Evolutionary conservation across 2,329 filamentous ascomycete genomes (phyloP).

Genomic region (Sphaceloma murrayae): DNA sequence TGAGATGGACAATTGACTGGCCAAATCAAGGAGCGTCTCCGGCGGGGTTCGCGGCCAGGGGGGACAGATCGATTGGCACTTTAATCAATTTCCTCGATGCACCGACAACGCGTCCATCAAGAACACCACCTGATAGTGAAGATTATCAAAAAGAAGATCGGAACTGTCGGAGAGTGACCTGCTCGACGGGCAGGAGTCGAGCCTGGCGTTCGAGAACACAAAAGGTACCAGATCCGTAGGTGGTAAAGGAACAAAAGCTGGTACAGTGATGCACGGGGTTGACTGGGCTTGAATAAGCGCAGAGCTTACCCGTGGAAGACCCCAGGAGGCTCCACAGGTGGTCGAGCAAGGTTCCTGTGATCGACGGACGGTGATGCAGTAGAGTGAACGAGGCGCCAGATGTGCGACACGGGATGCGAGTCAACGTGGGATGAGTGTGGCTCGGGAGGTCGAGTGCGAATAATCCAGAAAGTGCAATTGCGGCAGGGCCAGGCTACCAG

Average conservation of each 20-base stretch:
- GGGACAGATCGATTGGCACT: not conserved
- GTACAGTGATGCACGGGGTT: slow-evolving; percentile 13
- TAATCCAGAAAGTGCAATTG: not conserved
- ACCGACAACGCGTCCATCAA: slow-evolving; percentile 14
- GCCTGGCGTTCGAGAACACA: slow-evolving; percentile 14
- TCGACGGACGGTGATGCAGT: slow-evolving; percentile 16
- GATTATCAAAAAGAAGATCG: not conserved
- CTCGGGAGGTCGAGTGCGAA: not conserved
- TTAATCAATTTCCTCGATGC: slow-evolving; percentile 6
- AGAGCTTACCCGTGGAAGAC: slow-evolving; percentile 16
- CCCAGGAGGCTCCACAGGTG: slow-evolving; percentile 11
- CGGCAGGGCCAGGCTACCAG: not conserved
- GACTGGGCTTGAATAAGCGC: slow-evolving; percentile 15
- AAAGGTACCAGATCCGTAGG: not conserved
- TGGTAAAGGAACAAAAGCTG: slow-evolving; percentile 12
- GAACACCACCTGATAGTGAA: not conserved
- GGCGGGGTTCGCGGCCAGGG: not conserved
- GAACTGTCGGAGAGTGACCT: slow-evolving; percentile 12
- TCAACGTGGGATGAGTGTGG: slow-evolving; percentile 14
- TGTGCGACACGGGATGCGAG: slow-evolving; percentile 8
- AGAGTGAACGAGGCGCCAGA: slow-evolving; percentile 5
- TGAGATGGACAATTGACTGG: not conserved
- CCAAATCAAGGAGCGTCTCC: slow-evolving; percentile 5
- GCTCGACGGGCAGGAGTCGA: slow-evolving; percentile 9
- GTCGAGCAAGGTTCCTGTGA: slow-evolving; percentile 9